Conservation (phyloP, 352 stramenopile species). For the Saprolegnia parasitica region DNA sequence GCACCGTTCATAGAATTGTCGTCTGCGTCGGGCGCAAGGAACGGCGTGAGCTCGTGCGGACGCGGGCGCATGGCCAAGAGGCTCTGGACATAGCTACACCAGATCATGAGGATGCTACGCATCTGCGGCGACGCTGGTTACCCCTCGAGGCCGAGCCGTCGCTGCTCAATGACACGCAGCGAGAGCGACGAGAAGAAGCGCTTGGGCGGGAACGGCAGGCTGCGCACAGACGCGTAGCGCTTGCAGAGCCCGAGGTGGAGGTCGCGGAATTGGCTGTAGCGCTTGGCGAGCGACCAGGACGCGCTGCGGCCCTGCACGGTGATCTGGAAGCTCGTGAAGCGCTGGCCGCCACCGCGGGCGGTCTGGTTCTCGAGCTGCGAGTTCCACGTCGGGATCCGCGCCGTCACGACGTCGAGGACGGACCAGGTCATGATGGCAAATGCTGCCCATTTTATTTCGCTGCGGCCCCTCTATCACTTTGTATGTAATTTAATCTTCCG, state of each 20-base stretch:
- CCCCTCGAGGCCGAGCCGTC: constrained; percentile 70
- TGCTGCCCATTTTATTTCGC: constrained; percentile 9
- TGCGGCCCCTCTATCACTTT: neutral
- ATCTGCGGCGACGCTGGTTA: neutral
- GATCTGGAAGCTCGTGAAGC: constrained; percentile 75
- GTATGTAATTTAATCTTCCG: constrained; percentile 15
- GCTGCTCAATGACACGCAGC: constrained; percentile 81
- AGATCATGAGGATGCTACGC: neutral
- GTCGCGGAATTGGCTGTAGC: constrained; percentile 80
- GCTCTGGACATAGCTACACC: constrained; percentile 60
- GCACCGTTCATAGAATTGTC: constrained; percentile 57
- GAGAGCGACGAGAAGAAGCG: constrained; percentile 86
- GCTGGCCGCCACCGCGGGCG: constrained; percentile 31
- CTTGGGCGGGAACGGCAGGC: constrained; percentile 81
- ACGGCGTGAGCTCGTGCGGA: constrained; percentile 61
- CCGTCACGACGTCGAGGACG: constrained; percentile 1
- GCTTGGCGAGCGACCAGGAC: constrained; percentile 61
- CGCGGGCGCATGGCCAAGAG: constrained; percentile 65
- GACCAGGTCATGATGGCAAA: constrained; percentile 9
- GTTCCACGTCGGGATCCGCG: constrained; percentile 27
- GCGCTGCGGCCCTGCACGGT: constrained; percentile 70
- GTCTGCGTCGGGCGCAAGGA: constrained; percentile 45
- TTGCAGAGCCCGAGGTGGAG: constrained; percentile 72
- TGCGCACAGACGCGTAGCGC: constrained; percentile 75
- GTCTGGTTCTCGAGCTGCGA: constrained; percentile 19